Evolutionary conservation across 345 rosid species (phyloP).

Genomic region (Aethionema arabicum): DNA sequence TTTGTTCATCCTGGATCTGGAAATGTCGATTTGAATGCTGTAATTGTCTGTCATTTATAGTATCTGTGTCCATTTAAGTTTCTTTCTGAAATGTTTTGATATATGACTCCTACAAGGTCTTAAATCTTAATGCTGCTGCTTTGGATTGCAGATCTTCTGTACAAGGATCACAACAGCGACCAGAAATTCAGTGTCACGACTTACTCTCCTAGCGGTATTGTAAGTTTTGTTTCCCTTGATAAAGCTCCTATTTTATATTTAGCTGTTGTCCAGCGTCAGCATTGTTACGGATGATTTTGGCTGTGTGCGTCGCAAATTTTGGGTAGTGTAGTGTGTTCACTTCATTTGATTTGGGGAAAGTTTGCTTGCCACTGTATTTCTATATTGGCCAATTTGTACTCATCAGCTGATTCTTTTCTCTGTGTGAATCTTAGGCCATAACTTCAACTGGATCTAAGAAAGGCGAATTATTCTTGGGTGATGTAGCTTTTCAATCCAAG

Average conservation of each 20-base stretch:
- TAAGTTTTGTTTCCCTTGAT: slow-evolving; percentile 39
- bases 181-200: slow-evolving; percentile 90
- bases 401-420: not conserved
- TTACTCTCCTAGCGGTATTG: slow-evolving; percentile 68
- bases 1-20: slow-evolving; percentile 19
- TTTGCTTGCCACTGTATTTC: not conserved
- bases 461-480: slow-evolving; percentile 74
- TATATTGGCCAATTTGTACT: not conserved
- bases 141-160: slow-evolving; percentile 64
- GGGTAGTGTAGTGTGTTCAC: not conserved
- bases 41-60: not conserved
- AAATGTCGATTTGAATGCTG: not conserved
- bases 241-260: not conserved
- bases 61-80: not conserved
- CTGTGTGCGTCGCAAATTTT: too few relatives aligned
- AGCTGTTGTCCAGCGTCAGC: too few relatives aligned
- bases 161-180: slow-evolving; percentile 85
- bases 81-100: not conserved
- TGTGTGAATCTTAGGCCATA: slow-evolving; percentile 49
- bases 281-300: not conserved
- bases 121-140: slow-evolving; percentile 10
- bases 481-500: slow-evolving; percentile 74
- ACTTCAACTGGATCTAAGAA: slow-evolving; percentile 76
- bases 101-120: not conserved
- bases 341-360: not conserved